Base-by-base conservation (phyloP, 306 rosid species). In the Castanea sativa region DNA sequence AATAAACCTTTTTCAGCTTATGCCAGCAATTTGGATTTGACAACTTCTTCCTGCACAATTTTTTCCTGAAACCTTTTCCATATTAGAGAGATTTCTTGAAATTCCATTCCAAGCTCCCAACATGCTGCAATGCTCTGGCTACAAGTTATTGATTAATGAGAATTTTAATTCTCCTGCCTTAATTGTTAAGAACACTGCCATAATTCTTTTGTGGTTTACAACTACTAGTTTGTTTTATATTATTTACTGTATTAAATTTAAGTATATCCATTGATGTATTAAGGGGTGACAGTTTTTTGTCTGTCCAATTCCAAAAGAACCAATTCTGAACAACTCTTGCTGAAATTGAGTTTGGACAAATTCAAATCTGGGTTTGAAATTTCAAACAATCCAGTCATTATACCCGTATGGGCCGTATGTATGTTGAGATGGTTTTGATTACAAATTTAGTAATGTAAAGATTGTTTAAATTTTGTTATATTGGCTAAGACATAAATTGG, bases 1-100 rank as follows among this genome's bases (percentile, higher is more conserved):
- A 72, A 64, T 11, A 33, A 65, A 76, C 51, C 70, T 78, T 83
- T 55, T 43, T 13, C 60, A 60, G 53, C 16, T 51, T 73, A 61
- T 61, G 69, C 71, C 27, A 67, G 52, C 72, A 19, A 35, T 27
- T 43, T 43, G 38, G 53, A 20, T 23, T 68, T 75, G 41, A 60
- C 85, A 59, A 33, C 52, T 35, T 35, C 4, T 27, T 3, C 51
- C 16, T 68, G 16, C 51, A 1, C 8, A 68, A 33, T 8, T 23
- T 68, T 67, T 35, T 35, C 52, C 72, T 3, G 29, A 19, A 68
- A 68, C 12, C 10, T 9, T 35, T 10, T 18, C 51, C 52, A 18
- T 67, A 3, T 6, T 6, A 18, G 27, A 19, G 27, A 15, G 71
- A 32, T 32, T 5, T 67, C 23, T 19, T 33, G 27, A 14, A 35